phyloP scores from a whole-genome alignment of 164 flowering plant species.

The Sedum album region DNA sequence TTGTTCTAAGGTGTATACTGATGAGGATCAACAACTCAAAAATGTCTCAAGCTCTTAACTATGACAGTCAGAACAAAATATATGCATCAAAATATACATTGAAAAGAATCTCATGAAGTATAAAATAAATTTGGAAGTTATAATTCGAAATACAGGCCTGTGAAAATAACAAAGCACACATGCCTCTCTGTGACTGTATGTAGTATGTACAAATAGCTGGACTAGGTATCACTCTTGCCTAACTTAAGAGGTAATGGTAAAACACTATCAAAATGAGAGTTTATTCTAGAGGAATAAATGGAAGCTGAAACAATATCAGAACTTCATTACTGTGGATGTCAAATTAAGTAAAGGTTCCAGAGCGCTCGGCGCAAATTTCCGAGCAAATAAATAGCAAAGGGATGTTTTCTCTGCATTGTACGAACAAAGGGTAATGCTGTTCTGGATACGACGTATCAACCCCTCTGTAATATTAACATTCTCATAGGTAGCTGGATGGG shows the following conservation, averaged over 20 bases:
- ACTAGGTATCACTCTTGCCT: background rate
- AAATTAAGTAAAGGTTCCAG: constrained; percentile 44
- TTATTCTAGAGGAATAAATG: background rate
- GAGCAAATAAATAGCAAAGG: constrained; percentile 50
- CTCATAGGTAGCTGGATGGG: constrained; percentile 59
- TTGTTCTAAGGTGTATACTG: no score
- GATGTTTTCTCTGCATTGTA: constrained; percentile 45
- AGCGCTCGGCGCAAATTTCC: constrained; percentile 49
- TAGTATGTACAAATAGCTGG: constrained; percentile 2
- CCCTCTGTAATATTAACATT: constrained; percentile 43
- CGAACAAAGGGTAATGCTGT: constrained; percentile 48
- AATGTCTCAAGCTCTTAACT: no score
- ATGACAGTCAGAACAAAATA: no score
- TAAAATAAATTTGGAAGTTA: no score
- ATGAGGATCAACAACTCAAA: no score
- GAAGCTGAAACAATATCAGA: constrained; percentile 18
- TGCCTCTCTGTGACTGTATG: background rate
- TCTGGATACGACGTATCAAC: constrained; percentile 45
- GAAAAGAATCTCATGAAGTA: background rate
- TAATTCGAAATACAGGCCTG: background rate
- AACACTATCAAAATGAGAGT: background rate
- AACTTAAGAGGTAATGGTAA: background rate
- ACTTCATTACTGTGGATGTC: constrained; percentile 35
- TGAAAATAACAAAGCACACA: background rate
- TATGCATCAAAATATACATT: background rate